Conservation (phyloP, 495 filamentous ascomycete species). For the Aspergillus affinis region DNA sequence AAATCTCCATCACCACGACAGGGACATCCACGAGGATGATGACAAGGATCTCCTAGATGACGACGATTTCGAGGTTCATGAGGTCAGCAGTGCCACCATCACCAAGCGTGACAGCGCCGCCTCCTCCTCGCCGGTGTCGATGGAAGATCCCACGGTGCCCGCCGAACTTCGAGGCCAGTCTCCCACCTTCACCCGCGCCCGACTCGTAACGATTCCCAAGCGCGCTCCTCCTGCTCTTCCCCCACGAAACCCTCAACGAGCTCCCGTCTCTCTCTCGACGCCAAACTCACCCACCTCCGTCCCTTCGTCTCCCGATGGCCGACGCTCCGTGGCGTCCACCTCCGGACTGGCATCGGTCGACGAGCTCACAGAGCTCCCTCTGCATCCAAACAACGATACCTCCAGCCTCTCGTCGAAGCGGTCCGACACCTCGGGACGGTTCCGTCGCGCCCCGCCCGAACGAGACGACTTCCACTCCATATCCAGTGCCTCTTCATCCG, state of each 20-base stretch:
- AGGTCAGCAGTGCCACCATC: conserved; percentile 43
- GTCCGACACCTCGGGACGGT: conserved; percentile 15
- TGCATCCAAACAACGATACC: conserved; percentile 24
- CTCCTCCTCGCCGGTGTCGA: conserved; percentile 53
- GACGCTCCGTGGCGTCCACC: conserved; percentile 23
- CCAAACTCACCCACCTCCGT: conserved; percentile 19
- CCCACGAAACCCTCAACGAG: conserved; percentile 55
- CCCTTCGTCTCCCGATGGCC: conserved; percentile 18
- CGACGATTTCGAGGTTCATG: conserved; percentile 44
- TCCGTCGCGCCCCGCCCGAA: conserved; percentile 23
- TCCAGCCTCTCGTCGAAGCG: conserved; percentile 18
- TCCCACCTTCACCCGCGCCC: conserved; percentile 57
- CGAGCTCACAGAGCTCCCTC: conserved; percentile 20
- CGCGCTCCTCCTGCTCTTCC: conserved; percentile 65
- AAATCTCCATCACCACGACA: conserved; percentile 14
- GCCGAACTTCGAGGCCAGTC: conserved; percentile 45
- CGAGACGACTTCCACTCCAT: conserved; percentile 53
- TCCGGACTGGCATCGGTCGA: conserved; percentile 23
- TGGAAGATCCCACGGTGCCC: conserved; percentile 38
- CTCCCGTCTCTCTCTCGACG: conserved; percentile 23
- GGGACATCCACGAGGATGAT: conserved; percentile 20
- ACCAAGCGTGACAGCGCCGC: conserved; percentile 50
- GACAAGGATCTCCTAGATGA: conserved; percentile 21
- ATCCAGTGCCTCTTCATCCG: conserved; percentile 17
- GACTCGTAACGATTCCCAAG: conserved; percentile 72